Conservation (phyloP, 2,329 filamentous ascomycete genomes). For the Nothophoma quercina region DNA sequence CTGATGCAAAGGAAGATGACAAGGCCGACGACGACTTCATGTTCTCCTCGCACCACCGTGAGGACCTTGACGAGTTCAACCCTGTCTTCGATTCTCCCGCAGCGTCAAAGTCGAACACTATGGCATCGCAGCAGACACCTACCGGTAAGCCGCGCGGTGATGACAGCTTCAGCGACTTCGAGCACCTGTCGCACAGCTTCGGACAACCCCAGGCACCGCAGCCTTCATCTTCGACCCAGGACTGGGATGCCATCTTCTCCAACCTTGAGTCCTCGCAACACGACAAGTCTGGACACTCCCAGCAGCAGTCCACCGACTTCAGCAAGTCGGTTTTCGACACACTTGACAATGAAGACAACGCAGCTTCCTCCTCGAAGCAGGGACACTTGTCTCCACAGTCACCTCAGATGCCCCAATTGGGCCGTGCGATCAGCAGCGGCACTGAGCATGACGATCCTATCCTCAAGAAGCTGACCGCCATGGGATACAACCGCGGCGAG, state of each 20-base stretch:
- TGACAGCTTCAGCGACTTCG: slow-evolving; percentile 60
- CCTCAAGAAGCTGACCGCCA: slow-evolving; percentile 84
- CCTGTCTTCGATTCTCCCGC: slow-evolving; percentile 76
- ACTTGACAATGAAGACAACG: slow-evolving; percentile 44
- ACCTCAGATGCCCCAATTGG: slow-evolving; percentile 57
- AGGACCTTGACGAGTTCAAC: slow-evolving; percentile 79
- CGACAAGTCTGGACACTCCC: slow-evolving; percentile 41
- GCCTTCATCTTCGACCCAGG: slow-evolving; percentile 63
- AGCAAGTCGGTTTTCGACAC: slow-evolving; percentile 49
- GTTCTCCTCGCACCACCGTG: slow-evolving; percentile 68
- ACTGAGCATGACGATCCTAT: slow-evolving; percentile 91
- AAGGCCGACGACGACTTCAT: slow-evolving; percentile 81
- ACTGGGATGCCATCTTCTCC: slow-evolving; percentile 96
- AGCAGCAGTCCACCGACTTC: slow-evolving; percentile 44
- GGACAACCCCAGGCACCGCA: slow-evolving; percentile 50
- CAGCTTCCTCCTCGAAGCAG: slow-evolving; percentile 39
- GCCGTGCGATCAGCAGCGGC: slow-evolving; percentile 74
- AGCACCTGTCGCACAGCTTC: slow-evolving; percentile 53
- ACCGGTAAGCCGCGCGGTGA: slow-evolving; percentile 48
- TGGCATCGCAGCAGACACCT: slow-evolving; percentile 53
- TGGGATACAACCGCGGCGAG: slow-evolving; percentile 82
- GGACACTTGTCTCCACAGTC: slow-evolving; percentile 22
- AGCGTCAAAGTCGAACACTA: slow-evolving; percentile 57
- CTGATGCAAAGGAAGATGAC: slow-evolving; percentile 79
- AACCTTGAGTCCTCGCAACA: slow-evolving; percentile 67